phyloP scores from a whole-genome alignment of 2,329 filamentous ascomycete genomes.

The Aspergillus niger region DNA sequence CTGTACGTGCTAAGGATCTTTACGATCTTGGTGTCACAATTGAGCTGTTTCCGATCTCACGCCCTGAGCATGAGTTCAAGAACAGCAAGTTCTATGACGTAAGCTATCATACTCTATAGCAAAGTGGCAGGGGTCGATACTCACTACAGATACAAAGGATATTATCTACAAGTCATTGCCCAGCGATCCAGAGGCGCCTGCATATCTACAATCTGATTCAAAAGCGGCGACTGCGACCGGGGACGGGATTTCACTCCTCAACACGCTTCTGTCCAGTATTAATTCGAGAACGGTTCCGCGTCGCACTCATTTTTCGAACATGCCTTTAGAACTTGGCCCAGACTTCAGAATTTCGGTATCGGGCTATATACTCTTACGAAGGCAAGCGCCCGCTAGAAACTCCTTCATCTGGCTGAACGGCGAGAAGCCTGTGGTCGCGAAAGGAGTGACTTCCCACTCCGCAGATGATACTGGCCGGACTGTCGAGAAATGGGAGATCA shows the following conservation, averaged over 20 bases:
- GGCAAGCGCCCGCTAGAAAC: conserved; percentile 75
- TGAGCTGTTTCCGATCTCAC: conserved; percentile 87
- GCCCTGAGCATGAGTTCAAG: conserved; percentile 72
- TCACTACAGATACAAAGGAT: conserved; percentile 58
- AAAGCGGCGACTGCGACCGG: conserved; percentile 65
- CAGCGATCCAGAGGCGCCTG: conserved; percentile 67
- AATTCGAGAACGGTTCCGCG: conserved; percentile 88
- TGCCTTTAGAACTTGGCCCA: conserved; percentile 86
- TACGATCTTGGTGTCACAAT: conserved; percentile 92
- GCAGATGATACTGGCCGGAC: conserved; percentile 75
- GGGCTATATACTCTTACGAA: conserved; percentile 86
- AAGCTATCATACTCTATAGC: conserved; percentile 22
- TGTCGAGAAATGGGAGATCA: conserved; percentile 78
- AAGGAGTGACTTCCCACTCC: conserved; percentile 71
- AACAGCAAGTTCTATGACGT: conserved; percentile 89
- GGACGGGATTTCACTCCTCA: conserved; percentile 76
- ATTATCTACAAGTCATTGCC: conserved; percentile 81
- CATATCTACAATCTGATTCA: conserved; percentile 53
- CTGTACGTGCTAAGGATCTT: conserved; percentile 87
- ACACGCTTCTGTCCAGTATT: conserved; percentile 80
- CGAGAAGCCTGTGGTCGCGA: conserved; percentile 80
- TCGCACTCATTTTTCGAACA: conserved; percentile 78
- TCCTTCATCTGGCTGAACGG: conserved; percentile 87
- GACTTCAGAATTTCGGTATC: conserved; percentile 85
- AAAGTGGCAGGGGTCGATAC: background rate